Evolutionary conservation across 495 filamentous ascomycete genomes (phyloP).

Genomic region (Coniosporium apollinis): DNA sequence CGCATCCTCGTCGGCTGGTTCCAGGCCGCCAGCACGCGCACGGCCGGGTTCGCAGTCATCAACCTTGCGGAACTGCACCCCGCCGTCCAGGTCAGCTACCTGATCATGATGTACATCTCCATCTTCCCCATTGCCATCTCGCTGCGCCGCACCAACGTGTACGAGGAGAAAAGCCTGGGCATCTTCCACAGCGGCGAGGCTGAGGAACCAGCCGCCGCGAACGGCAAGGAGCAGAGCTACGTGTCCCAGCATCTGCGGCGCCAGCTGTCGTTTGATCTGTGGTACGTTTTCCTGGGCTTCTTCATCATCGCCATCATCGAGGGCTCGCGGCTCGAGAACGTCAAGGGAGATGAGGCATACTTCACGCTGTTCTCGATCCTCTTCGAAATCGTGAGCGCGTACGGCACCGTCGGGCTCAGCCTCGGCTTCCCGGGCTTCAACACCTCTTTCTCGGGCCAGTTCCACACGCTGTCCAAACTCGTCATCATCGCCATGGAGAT

Average conservation of each 20-base stretch:
- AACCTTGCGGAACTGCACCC: constrained; percentile 66
- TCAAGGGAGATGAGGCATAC: constrained; percentile 34
- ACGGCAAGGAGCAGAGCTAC: constrained; percentile 49
- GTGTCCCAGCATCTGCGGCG: constrained; percentile 74
- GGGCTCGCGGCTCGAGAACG: constrained; percentile 41
- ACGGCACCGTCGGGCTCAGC: constrained; percentile 84
- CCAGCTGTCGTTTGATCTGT: constrained; percentile 86
- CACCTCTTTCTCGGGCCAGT: constrained; percentile 64
- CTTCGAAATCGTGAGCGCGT: constrained; percentile 84
- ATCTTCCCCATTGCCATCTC: constrained; percentile 92
- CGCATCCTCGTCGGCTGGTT: constrained; percentile 72
- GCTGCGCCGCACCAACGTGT: constrained; percentile 84
- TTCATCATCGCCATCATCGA: constrained; percentile 82
- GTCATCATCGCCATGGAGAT: constrained; percentile 89
- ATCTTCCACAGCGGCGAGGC: constrained; percentile 41
- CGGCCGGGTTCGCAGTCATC: constrained; percentile 71
- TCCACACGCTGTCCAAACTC: constrained; percentile 67
- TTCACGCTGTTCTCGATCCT: constrained; percentile 72
- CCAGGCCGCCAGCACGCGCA: constrained; percentile 72
- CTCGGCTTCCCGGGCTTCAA: constrained; percentile 64
- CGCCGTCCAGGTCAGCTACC: constrained; percentile 81
- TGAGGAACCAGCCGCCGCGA: constrained; percentile 28
- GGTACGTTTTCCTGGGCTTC: constrained; percentile 79
- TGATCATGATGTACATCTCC: constrained; percentile 99
- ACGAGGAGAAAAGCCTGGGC: constrained; percentile 85